Evolutionary conservation across 2,329 filamentous ascomycete species (phyloP).

Genomic region (Epichloe baconii): DNA sequence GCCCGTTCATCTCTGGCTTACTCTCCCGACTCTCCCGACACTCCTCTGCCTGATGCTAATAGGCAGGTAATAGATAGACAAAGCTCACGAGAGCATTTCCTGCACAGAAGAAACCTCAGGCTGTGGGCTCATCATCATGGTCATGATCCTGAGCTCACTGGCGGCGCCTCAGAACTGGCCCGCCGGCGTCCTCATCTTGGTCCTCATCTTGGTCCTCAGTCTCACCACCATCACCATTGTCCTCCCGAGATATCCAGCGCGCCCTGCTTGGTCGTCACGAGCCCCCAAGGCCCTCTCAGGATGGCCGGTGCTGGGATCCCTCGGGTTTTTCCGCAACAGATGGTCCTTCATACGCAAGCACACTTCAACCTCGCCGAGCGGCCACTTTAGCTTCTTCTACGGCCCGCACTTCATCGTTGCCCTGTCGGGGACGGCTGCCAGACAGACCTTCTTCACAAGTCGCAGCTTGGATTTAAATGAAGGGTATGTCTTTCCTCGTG

Average conservation of each 20-base stretch:
- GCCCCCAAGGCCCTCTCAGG: conserved; percentile 14
- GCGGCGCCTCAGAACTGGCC: conserved; percentile 7
- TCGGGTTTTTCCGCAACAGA: conserved; percentile 32
- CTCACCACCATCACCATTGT: conserved; percentile 1
- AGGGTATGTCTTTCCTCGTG: conserved; percentile 19
- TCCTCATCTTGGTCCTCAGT: conserved; percentile 3
- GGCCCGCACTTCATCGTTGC: conserved; percentile 31
- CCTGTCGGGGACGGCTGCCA: conserved; percentile 27
- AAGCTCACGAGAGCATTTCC: no score
- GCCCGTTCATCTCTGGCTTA: neutral
- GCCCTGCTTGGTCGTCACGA: conserved; percentile 12
- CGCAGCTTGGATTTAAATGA: conserved; percentile 28
- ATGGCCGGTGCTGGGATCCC: conserved; percentile 29
- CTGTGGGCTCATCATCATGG: neutral
- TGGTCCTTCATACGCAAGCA: conserved; percentile 29
- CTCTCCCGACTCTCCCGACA: no score
- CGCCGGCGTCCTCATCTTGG: conserved; percentile 3
- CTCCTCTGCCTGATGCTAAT: no score
- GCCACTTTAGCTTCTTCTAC: conserved; percentile 36
- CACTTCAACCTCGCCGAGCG: conserved; percentile 17
- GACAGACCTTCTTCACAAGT: conserved; percentile 31
- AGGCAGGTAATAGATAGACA: no score
- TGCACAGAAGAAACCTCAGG: no score
- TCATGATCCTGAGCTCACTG: neutral
- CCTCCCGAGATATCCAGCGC: conserved; percentile 1